These are phyloP conservation scores for Marasmius tenuissimus DNA, from an alignment of 1,284 basidiomycete genomes.

Conservation along the genomic window DNA sequence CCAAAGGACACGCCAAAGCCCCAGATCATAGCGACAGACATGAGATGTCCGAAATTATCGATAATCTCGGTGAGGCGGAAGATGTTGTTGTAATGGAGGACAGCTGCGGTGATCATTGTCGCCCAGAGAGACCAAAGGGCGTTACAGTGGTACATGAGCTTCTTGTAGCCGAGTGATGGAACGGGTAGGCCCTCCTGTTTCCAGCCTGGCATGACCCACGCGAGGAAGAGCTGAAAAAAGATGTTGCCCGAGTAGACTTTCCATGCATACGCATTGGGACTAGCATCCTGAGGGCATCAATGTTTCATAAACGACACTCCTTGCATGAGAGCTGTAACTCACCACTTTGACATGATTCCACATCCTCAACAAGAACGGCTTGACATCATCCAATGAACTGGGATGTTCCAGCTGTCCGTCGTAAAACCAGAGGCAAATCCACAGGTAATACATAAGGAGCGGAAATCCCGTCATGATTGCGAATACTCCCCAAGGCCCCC, in stretches of 20 bases:
- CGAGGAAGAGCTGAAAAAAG: conserved; percentile 87
- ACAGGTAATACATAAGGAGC: conserved; percentile 94
- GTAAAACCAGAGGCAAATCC: conserved; percentile 97
- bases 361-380: conserved; percentile 83
- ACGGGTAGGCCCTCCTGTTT: conserved; percentile 93
- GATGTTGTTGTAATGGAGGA: conserved; percentile 78
- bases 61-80: conserved; percentile 96
- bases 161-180: conserved; percentile 88
- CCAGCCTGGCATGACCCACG: conserved; percentile 90
- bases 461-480: conserved; percentile 97
- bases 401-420: conserved; percentile 87
- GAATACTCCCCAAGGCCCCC: conserved; percentile 88
- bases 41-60: conserved; percentile 94
- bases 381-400: conserved; percentile 67
- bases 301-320: not conserved
- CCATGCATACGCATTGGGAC: conserved; percentile 86
- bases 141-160: conserved; percentile 96
- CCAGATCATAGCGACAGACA: conserved; percentile 94
- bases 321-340: conserved; percentile 25
- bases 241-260: conserved; percentile 90
- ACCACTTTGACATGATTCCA: conserved; percentile 82
- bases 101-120: conserved; percentile 77
- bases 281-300: conserved; percentile 69
- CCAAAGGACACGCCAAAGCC: conserved; percentile 83
- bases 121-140: conserved; percentile 87